Evolutionary conservation across 2,329 filamentous ascomycete genomes (phyloP), one percentile per base, ranked within the genome.

Genomic region (Exophiala mesophila): DNA sequence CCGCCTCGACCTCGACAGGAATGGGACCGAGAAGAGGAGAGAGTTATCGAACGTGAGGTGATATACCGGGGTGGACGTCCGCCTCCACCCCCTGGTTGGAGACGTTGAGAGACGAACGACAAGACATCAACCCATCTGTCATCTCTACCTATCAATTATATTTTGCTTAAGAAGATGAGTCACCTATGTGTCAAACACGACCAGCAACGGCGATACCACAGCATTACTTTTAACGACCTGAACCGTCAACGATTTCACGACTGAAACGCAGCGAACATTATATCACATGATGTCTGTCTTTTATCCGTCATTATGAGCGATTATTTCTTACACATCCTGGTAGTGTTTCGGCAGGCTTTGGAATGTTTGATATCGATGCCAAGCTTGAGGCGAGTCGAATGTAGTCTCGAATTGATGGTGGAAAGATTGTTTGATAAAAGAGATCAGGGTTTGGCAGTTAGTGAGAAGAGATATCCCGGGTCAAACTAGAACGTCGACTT

Each of bases 1-100:
- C 49, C 50, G 9, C 39, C 41, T 20, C 50, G 50, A 12, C 5
- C 26, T 23, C 9, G 4, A 5, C 41, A 44, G 26, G 44, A 50
- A 12, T 57, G 54, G 54, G 49, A 50, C 26, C 44, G 52, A 23
- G 55, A 57, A 41, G 55, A 57, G 20, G 55, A 56, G 39, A 44
- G 52, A 28, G 55, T 52, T 35, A 50, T 55, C 31, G 55, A 57
- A 41, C 50, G 55, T 16, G 55, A 57, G 36, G 40, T 57, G 15
- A 43, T 55, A 8, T 53, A 55, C 21, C 28, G 52, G 36, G 53
- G 54, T 26, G 54, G 53, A 12, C 47, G 53, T 18, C 53, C 53
- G 12, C 53, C 52, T 9, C 53, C 53, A 41, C 53, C 53, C 2
- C 36, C 44, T 3, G 47, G 31, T 9, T 54, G 52, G 53, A 45